Base-by-base conservation (phyloP, 2,329 filamentous ascomycete species). In the Fusarium sambucinum region DNA sequence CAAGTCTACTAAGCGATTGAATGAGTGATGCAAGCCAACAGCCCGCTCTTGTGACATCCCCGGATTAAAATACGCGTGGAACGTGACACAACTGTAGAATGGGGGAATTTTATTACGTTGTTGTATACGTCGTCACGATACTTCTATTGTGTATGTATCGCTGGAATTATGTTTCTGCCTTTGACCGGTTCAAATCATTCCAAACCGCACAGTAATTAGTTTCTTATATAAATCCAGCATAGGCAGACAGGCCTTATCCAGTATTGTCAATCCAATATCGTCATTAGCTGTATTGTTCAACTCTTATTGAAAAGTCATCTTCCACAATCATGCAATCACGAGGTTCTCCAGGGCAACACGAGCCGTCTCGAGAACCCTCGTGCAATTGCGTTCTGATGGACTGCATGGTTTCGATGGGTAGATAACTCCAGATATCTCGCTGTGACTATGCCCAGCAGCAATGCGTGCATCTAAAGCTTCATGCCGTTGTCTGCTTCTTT, bases 311-410 rank as follows among this genome's bases (percentile, higher is more conserved):
- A 40, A 12, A 40, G 23, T 29, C 4, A 27, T 29, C 16, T 17
- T 16, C 41, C 16, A 14, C 9, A 17, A 25, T 32, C 55, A 87
- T 19, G 84, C 79, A 76, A 90, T 89, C 14, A 86, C 79, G 25
- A 90, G 75, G 29, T 80, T 81, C 30, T 87, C 84, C 52, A 89
- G 80, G 3, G 86, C 84, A 44, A 79, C 70, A 61, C 84, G 83
- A 7, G 87, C 87, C 32, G 87, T 81, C 30, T 85, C 81, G 19
- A 90, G 81, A 33, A 89, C 82, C 59, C 78, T 79, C 64, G 84
- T 73, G 62, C 87, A 90, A 25, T 80, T 76, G 16, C 79, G 74
- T 27, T 81, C 73, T 48, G 79, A 76, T 12, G 73, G 75, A 23
- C 81, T 63, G 61, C 74, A 66, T 21, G 76, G 59, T 37, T 71